Conservation (phyloP, 352 stramenopile species). For the Globisporangium camurandrum region DNA sequence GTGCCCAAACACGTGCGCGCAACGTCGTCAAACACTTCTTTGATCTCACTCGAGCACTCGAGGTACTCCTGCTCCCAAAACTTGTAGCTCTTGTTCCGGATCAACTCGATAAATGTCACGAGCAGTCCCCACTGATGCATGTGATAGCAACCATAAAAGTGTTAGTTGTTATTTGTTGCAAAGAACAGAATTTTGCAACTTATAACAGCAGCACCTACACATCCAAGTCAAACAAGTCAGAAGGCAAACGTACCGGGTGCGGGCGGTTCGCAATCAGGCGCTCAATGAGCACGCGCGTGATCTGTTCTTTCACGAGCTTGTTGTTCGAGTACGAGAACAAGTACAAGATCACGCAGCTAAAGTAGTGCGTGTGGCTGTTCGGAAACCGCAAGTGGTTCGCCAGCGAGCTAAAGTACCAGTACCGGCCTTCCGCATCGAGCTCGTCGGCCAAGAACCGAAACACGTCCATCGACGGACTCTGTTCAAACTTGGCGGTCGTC, state of each 20-base stretch:
- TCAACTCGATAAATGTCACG: conserved; percentile 99
- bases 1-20: conserved; percentile 90
- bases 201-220: too few relatives aligned
- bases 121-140: conserved; percentile 92
- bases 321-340: conserved; percentile 96
- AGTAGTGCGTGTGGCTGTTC: conserved; percentile 99
- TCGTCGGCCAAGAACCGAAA: conserved; percentile 95
- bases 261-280: conserved; percentile 98
- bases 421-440: conserved; percentile 93
- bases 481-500: conserved; percentile 70
- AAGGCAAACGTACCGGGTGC: conserved; percentile 76
- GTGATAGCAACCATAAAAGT: too few relatives aligned
- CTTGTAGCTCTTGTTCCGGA: conserved; percentile 99
- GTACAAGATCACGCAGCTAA: conserved; percentile 98
- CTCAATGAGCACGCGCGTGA: conserved; percentile 98
- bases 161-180: too few relatives aligned
- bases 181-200: too few relatives aligned
- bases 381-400: conserved; percentile 98
- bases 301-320: conserved; percentile 97
- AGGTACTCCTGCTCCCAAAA: conserved; percentile 99
- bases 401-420: conserved; percentile 98
- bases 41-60: conserved; percentile 97
- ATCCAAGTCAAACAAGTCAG: conserved; percentile 3
- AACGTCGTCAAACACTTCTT: conserved; percentile 98
- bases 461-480: conserved; percentile 88